phyloP scores from a whole-genome alignment of 2,329 filamentous ascomycete species.

The Penicillium nordicum region DNA sequence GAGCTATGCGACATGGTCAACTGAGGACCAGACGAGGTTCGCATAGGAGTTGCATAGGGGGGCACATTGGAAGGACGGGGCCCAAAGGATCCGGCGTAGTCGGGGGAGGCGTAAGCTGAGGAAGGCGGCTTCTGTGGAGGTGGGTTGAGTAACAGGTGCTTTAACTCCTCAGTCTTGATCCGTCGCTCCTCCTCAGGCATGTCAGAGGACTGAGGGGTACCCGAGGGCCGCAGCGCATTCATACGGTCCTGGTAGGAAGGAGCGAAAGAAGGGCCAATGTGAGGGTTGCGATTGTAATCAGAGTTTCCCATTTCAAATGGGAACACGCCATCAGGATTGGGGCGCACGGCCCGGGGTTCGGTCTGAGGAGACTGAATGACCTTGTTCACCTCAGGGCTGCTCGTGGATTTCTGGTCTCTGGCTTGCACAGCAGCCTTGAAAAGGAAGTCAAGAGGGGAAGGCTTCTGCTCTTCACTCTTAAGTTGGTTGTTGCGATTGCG shows the following conservation, averaged over 20 bases:
- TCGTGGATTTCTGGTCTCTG: constrained; percentile 53
- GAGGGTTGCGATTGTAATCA: constrained; percentile 45
- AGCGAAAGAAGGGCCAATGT: constrained; percentile 65
- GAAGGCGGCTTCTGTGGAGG: constrained; percentile 36
- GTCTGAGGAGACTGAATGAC: constrained; percentile 52
- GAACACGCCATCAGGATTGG: constrained; percentile 57
- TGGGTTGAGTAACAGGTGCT: constrained; percentile 45
- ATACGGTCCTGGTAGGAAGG: constrained; percentile 52
- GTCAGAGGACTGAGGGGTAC: constrained; percentile 24
- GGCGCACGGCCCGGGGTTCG: constrained; percentile 38
- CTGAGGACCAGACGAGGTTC: constrained; percentile 36
- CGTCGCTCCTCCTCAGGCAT: constrained; percentile 41
- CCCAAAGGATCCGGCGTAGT: constrained; percentile 18
- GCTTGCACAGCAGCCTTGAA: constrained; percentile 78
- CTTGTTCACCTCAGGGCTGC: constrained; percentile 40
- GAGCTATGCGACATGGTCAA: constrained; percentile 21
- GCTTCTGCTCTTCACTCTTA: constrained; percentile 44
- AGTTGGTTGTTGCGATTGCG: constrained; percentile 34
- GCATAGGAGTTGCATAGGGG: constrained; percentile 33
- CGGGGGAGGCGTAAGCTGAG: constrained; percentile 27
- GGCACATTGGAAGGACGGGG: constrained; percentile 20
- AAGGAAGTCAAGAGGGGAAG: constrained; percentile 83
- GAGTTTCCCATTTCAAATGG: constrained; percentile 65
- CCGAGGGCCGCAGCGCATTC: constrained; percentile 41
- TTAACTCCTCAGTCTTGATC: constrained; percentile 45